These are phyloP conservation scores for Clarireedia monteithiana DNA, from an alignment of 2,329 filamentous ascomycete species.

Conservation along the genomic window DNA sequence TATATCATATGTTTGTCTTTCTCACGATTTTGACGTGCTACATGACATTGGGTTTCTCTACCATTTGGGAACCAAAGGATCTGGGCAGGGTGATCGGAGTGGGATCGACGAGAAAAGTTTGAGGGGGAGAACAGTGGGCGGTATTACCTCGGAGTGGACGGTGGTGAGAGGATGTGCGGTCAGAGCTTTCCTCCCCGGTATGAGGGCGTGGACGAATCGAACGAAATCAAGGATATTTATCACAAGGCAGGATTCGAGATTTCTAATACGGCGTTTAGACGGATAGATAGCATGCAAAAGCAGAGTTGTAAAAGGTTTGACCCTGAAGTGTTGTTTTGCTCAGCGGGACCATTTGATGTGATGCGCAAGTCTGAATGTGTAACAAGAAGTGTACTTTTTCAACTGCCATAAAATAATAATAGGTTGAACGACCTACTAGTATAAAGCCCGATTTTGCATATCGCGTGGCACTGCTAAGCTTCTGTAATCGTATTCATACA, in stretches of 20 bases:
- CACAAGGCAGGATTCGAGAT: background rate
- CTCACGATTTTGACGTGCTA: background rate
- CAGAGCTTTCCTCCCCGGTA: background rate
- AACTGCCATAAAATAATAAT: background rate
- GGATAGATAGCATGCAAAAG: constrained; percentile 8
- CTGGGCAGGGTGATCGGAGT: background rate
- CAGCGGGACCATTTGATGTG: background rate
- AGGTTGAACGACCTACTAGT: background rate
- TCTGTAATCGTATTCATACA: background rate
- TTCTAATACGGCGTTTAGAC: constrained; percentile 9
- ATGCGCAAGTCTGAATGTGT: too few relatives aligned
- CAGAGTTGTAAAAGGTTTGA: background rate
- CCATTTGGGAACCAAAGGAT: background rate
- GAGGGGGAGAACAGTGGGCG: background rate
- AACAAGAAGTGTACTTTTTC: too few relatives aligned
- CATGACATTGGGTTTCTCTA: background rate
- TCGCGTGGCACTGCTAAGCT: too few relatives aligned
- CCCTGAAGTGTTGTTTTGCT: background rate
- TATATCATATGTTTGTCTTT: constrained; percentile 8
- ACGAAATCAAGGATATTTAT: background rate
- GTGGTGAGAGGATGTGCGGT: background rate
- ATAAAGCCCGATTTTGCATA: too few relatives aligned
- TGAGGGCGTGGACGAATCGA: background rate
- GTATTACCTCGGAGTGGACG: background rate
- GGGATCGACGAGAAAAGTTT: background rate